Conservation (phyloP, 768 basidiomycete genomes). For the Mycena galopus region DNA sequence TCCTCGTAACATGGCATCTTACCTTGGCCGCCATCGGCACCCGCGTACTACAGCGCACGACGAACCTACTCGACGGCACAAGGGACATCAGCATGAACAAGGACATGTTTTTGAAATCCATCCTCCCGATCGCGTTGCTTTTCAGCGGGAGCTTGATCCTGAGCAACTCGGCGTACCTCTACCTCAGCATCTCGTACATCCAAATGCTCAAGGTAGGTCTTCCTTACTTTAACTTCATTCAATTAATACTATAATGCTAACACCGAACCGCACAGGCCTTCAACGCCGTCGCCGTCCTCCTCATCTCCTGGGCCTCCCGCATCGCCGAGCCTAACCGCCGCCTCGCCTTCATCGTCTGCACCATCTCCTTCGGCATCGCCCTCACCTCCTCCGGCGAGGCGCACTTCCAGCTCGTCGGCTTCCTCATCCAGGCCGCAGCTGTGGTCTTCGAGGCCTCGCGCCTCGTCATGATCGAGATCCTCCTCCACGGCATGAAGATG, state of each 20-base stretch:
- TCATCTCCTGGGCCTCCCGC: slow-evolving; percentile 92
- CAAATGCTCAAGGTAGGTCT: slow-evolving; percentile 92
- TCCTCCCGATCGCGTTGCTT: slow-evolving; percentile 93
- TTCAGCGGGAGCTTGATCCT: slow-evolving; percentile 86
- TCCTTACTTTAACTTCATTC: too few species aligned
- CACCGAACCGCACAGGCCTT: slow-evolving; percentile 66
- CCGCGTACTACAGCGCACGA: slow-evolving; percentile 86
- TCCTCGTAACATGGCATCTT: slow-evolving; percentile 89
- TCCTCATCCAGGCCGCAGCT: slow-evolving; percentile 74
- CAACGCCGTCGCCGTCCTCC: slow-evolving; percentile 85
- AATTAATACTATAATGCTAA: too few species aligned
- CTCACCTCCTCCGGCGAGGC: slow-evolving; percentile 92
- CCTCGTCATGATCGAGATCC: slow-evolving; percentile 95
- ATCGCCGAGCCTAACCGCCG: slow-evolving; percentile 89
- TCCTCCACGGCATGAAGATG: slow-evolving; percentile 97
- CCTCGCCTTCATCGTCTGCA: slow-evolving; percentile 85
- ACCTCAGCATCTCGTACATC: slow-evolving; percentile 94
- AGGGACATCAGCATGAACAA: slow-evolving; percentile 86
- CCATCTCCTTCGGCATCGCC: slow-evolving; percentile 93
- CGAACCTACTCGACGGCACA: slow-evolving; percentile 80
- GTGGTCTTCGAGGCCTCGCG: slow-evolving; percentile 94
- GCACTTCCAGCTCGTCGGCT: slow-evolving; percentile 86
- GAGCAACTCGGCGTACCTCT: slow-evolving; percentile 95
- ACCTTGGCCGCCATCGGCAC: slow-evolving; percentile 73
- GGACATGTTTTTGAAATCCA: slow-evolving; percentile 84